These are phyloP conservation scores for Penicillium malachiteum DNA, from an alignment of 495 filamentous ascomycete genomes.

Conservation along the genomic window DNA sequence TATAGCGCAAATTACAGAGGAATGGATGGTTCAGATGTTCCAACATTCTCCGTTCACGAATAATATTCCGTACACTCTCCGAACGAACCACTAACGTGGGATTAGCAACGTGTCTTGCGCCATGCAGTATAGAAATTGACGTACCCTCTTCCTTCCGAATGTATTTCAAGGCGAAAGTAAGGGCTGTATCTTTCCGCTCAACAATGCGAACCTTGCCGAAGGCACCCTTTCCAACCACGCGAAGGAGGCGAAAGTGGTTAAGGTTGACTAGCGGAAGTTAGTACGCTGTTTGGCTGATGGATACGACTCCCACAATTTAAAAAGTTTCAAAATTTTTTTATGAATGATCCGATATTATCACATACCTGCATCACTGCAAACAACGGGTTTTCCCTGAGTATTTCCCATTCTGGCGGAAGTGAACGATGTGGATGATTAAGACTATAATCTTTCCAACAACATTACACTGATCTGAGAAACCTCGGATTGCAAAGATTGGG, in stretches of 20 bases:
- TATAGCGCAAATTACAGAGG: slow-evolving; percentile 97
- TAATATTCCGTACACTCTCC: slow-evolving; percentile 97
- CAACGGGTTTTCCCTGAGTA: slow-evolving; percentile 86
- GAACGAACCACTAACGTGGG: slow-evolving; percentile 79
- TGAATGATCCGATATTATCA: slow-evolving; percentile 10
- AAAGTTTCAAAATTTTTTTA: too few species aligned
- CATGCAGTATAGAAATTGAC: slow-evolving; percentile 22
- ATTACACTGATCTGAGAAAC: slow-evolving; percentile 30
- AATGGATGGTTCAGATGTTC: slow-evolving; percentile 97
- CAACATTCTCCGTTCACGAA: slow-evolving; percentile 94
- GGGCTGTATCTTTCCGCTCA: slow-evolving; percentile 90
- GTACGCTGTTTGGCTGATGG: neutral
- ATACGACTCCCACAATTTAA: too few species aligned
- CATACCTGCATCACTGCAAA: slow-evolving; percentile 90
- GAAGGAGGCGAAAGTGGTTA: slow-evolving; percentile 92
- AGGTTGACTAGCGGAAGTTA: slow-evolving; percentile 71
- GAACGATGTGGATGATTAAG: slow-evolving; percentile 20
- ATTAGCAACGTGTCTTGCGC: neutral
- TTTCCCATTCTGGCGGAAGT: slow-evolving; percentile 73
- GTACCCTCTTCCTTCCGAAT: slow-evolving; percentile 98
- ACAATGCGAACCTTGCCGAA: slow-evolving; percentile 99
- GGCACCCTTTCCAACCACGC: slow-evolving; percentile 95
- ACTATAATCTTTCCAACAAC: slow-evolving; percentile 28
- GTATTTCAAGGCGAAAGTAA: slow-evolving; percentile 95
- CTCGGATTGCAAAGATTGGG: neutral